Evolutionary conservation across 371 early-diverging fungal species (phyloP).

Genomic region (Synchytrium microbalum): DNA sequence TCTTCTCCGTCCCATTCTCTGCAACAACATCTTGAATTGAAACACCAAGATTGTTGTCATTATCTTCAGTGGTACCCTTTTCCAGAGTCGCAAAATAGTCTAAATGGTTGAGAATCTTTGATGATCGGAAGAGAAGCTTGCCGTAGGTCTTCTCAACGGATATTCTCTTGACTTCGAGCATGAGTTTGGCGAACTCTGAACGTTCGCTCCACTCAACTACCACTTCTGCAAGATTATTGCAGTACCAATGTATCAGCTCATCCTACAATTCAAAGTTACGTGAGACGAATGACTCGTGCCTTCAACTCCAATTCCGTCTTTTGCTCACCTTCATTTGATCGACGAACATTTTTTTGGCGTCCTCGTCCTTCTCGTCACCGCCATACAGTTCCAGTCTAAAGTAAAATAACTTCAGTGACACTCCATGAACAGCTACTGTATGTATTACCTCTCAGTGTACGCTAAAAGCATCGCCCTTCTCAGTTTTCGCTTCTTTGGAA

Average conservation of each 20-base stretch:
- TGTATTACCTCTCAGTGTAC: conserved; percentile 31
- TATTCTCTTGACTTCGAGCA: conserved; percentile 16
- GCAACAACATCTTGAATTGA: conserved; percentile 33
- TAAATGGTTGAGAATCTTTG: conserved; percentile 21
- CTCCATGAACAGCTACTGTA: conserved; percentile 11
- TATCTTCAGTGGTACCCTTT: conserved; percentile 8
- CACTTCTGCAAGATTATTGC: conserved; percentile 32
- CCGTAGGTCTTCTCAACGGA: conserved; percentile 14
- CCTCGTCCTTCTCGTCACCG: conserved; percentile 19
- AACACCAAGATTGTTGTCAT: conserved; percentile 15
- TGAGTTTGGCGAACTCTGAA: conserved; percentile 33
- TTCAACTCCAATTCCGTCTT: conserved; percentile 3
- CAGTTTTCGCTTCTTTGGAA: conserved; percentile 36
- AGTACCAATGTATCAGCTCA: conserved; percentile 39
- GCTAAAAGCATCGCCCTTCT: conserved; percentile 33
- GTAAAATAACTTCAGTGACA: too few species aligned
- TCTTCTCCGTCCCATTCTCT: conserved; percentile 19
- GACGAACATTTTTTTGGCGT: conserved; percentile 18
- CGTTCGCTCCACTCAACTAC: conserved; percentile 38
- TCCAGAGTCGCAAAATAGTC: conserved; percentile 30
- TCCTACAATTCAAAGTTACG: conserved; percentile 12
- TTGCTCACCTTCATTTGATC: conserved; percentile 6
- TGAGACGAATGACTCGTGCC: not conserved
- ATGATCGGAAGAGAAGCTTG: conserved; percentile 28
- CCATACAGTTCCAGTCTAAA: not conserved